These are phyloP conservation scores for Xylaria acuta DNA, from an alignment of 495 filamentous ascomycete species.

Conservation along the genomic window DNA sequence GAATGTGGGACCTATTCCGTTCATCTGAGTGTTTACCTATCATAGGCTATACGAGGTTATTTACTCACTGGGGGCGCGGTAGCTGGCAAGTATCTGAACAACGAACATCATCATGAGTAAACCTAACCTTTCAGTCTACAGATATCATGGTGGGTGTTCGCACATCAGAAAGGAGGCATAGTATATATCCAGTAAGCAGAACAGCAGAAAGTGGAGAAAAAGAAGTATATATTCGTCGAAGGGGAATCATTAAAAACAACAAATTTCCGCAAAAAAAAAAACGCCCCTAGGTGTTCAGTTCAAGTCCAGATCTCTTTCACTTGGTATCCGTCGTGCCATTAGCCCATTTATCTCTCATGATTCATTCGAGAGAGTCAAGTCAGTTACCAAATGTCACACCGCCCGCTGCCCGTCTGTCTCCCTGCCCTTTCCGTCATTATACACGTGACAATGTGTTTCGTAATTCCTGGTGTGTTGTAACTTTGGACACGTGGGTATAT, in stretches of 20 bases:
- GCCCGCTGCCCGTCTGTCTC: background rate
- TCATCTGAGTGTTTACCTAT: background rate
- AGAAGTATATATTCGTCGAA: conserved; percentile 20
- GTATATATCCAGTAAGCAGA: background rate
- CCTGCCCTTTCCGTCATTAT: conserved; percentile 12
- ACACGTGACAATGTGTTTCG: background rate
- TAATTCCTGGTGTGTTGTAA: background rate
- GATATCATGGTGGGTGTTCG: background rate
- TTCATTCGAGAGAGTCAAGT: background rate
- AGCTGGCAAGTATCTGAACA: background rate
- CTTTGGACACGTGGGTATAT: background rate
- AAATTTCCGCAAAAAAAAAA: conserved; percentile 13
- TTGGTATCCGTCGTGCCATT: conserved; percentile 8
- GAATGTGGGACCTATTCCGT: background rate
- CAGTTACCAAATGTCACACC: background rate
- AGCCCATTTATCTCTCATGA: background rate
- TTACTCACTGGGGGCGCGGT: background rate
- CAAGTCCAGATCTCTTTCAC: background rate
- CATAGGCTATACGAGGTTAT: background rate
- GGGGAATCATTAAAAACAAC: conserved; percentile 10
- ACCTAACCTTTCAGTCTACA: background rate
- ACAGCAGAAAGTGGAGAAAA: conserved; percentile 16
- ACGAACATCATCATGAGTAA: background rate
- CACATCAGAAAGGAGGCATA: background rate
- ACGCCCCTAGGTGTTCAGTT: background rate